Evolutionary conservation across 2,329 filamentous ascomycete genomes (phyloP).

Genomic region (Talaromyces amestolkiae): DNA sequence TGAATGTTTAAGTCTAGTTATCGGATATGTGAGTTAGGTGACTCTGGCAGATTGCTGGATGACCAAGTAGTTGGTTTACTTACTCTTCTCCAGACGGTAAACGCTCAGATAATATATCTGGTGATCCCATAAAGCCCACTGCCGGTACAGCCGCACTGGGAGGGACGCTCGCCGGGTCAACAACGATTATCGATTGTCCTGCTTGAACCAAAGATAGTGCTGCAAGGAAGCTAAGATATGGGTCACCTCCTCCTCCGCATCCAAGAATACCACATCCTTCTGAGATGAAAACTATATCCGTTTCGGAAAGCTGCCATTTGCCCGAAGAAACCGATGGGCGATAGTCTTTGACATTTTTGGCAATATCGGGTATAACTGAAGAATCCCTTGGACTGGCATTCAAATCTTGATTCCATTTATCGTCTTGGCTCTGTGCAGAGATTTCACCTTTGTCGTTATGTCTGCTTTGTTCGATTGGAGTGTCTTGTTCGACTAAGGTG

Average conservation of each 20-base stretch:
- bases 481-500: too few species aligned
- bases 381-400: too few species aligned
- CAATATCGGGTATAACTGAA: too few species aligned
- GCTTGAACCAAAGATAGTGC: constrained; percentile 41
- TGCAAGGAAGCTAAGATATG: constrained; percentile 45
- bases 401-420: too few species aligned
- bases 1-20: not conserved
- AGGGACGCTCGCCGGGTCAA: constrained; percentile 44
- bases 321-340: not conserved
- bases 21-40: too few species aligned
- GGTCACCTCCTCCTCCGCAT: constrained; percentile 50
- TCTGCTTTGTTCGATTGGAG: too few species aligned
- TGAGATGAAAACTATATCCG: constrained; percentile 47
- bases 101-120: not conserved
- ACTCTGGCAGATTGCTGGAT: too few species aligned
- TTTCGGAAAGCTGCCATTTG: constrained; percentile 46
- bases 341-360: too few species aligned
- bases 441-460: too few species aligned
- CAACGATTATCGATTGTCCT: constrained; percentile 42
- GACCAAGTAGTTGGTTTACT: not conserved
- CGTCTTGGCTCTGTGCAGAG: too few species aligned
- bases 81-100: constrained; percentile 2
- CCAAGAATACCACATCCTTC: constrained; percentile 51
- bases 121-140: constrained; percentile 4
- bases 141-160: constrained; percentile 37